Evolutionary conservation across 345 rosid genomes (phyloP), one percentile per base, ranked within the genome.

Genomic region (Brassica rapa): DNA sequence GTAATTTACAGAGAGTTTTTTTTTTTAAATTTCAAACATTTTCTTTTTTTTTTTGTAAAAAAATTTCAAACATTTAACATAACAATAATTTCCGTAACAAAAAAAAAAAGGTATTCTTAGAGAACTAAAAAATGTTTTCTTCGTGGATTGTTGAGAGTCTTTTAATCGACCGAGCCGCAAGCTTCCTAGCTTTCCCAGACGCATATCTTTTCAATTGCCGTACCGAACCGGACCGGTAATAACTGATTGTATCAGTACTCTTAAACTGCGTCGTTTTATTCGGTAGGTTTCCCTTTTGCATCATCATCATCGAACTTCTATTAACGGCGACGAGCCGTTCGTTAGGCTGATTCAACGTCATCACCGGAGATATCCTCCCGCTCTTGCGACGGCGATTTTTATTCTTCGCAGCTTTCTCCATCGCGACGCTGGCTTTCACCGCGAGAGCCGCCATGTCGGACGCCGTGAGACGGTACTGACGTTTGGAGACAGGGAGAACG

Each of bases 391-490:
- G 84, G 11, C 39, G 73, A 5, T 65, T 55, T 0, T 49, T 77
- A 43, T 74, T 83, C 29, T 74, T 83, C 9, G 80, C 69, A 4
- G 80, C 79, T 7, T 79, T 88, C 68, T 86, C 87, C 43, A 94
- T 76, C 12, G 98, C 93, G 12, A 86, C 73, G 87, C 90, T 86
- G 21, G 96, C 97, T 76, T 88, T 92, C 25, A 94, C 97, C 1
- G 98, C 97, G 27, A 92, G 81, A 35, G 92, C 94, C 1, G 94
- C 98, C 98, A 94, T 94, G 39, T 89, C 97, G 1, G 88, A 78
- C 6, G 98, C 88, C 2, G 88, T 67, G 55, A 94, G 69, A 33
- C 81, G 86, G 72, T 82, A 72, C 15, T 79, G 85, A 4, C 89
- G 94, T 85, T 86, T 92, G 16, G 96, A 86, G 9, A 62, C 27